These are phyloP conservation scores for Alternaria consortialis DNA, from an alignment of 2,329 filamentous ascomycete genomes.

Conservation along the genomic window DNA sequence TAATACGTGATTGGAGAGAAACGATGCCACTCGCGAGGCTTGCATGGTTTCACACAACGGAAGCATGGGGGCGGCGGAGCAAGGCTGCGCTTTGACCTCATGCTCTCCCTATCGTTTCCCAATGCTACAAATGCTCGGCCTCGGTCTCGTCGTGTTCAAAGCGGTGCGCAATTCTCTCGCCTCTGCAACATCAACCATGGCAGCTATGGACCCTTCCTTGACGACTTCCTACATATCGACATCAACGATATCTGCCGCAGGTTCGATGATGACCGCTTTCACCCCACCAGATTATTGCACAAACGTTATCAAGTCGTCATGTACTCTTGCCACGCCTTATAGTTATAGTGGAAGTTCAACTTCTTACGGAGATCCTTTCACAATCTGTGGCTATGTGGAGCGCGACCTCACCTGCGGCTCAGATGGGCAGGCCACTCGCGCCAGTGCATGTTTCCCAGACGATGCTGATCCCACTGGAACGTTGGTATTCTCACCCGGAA, in stretches of 20 bases:
- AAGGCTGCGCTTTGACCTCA: conserved; percentile 3
- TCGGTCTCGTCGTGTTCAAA: background rate
- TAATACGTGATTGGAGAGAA: background rate
- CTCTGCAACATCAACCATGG: background rate
- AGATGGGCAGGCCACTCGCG: background rate
- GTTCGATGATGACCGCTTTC: conserved; percentile 2
- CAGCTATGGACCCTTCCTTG: background rate
- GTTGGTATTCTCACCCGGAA: background rate
- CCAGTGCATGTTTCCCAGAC: conserved; percentile 7
- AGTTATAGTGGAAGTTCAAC: background rate
- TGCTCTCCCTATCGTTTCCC: background rate
- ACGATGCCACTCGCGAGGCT: background rate
- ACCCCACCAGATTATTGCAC: background rate
- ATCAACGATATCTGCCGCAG: background rate
- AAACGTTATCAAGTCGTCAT: background rate
- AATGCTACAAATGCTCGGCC: conserved; percentile 1
- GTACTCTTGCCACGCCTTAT: background rate
- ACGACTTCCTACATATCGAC: background rate
- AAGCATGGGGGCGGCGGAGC: conserved; percentile 2
- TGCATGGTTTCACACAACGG: background rate
- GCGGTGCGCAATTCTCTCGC: too few relatives aligned
- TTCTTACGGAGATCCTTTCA: background rate
- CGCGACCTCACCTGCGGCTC: conserved; percentile 6
- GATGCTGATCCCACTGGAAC: background rate
- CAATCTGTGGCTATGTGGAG: background rate